Evolutionary conservation across 345 rosid genomes (phyloP).

Genomic region (Microthlaspi erraticum): DNA sequence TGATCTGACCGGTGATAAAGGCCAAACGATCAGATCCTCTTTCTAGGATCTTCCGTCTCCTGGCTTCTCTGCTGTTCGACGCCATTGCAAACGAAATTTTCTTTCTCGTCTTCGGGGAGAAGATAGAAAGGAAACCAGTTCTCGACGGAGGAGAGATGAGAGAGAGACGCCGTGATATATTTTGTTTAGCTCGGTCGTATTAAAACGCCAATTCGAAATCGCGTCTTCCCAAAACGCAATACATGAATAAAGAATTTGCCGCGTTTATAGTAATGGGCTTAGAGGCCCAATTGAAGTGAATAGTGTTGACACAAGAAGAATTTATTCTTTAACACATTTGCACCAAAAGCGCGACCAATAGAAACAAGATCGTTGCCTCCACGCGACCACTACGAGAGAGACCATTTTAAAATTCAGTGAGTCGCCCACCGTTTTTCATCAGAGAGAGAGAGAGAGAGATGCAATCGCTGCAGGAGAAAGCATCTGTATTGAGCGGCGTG

Average conservation of each 20-base stretch:
- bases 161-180: not conserved
- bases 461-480: slow-evolving; percentile 88
- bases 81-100: slow-evolving; percentile 45
- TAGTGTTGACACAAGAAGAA: not conserved
- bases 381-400: slow-evolving; percentile 44
- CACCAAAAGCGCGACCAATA: not conserved
- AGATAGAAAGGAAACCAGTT: slow-evolving; percentile 12
- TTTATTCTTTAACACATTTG: not conserved
- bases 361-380: slow-evolving; percentile 39
- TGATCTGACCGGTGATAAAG: slow-evolving; percentile 66
- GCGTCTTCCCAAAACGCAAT: not conserved
- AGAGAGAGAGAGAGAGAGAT: slow-evolving; percentile 35
- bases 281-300: not conserved
- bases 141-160: not conserved
- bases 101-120: not conserved
- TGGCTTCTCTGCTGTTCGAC: slow-evolving; percentile 64
- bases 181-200: not conserved
- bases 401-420: not conserved
- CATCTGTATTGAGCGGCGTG: slow-evolving; percentile 88
- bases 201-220: slow-evolving; percentile 25
- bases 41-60: slow-evolving; percentile 76
- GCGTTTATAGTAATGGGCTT: slow-evolving; percentile 37
- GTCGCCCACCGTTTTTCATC: slow-evolving; percentile 37
- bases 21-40: slow-evolving; percentile 90
- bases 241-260: not conserved